Evolutionary conservation across 148 eudicot species (phyloP), one percentile per base, ranked within the genome.

Genomic region (Vaccinium myrtillus): DNA sequence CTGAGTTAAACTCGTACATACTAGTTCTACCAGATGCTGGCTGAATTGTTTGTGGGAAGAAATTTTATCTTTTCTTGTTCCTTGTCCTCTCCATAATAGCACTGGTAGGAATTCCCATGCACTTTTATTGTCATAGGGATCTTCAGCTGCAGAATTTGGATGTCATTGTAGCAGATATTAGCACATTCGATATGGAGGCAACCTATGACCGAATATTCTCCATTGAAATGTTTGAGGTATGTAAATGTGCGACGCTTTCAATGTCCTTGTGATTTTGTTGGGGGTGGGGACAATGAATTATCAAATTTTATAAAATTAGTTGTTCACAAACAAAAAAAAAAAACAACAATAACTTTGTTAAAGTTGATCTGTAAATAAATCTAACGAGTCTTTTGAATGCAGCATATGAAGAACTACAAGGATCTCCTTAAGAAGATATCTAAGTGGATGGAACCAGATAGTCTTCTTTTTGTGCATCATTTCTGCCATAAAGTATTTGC

Each of bases 141-240:
- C 93, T 87, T 77, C 86, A 93, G 87, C 90, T 97, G 89, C 85
- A 93, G 84, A 97, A 97, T 88, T 91, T 94, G 87, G 94, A 93
- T 83, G 88, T 97, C 81, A 88, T 91, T 75, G 98, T 94, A 5
- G 98, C 98, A 27, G 98, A 97, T 88, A 94, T 95, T 67, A 91
- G 94, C 86, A 91, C 92, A 73, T 95, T 94, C 58, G 94, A 95
- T 15, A 94, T 95, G 97, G 99, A 94, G 59, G 94, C 92, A 65
- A 86, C 92, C 36, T 95, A 90, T 88, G 98, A 97, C 88, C 86
- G 98, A 25, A 92, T 97, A 86, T 92, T 93, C 76, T 95, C 98
- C 59, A 93, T 97, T 61, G 99, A 94, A 89, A 97, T 95, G 99
- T 95, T 97, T 88, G 99, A 97, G 98, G 99, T 87, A 90, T 75